These are phyloP conservation scores for Trypethelium eluteriae DNA, from an alignment of 495 filamentous ascomycete genomes.

Conservation along the genomic window DNA sequence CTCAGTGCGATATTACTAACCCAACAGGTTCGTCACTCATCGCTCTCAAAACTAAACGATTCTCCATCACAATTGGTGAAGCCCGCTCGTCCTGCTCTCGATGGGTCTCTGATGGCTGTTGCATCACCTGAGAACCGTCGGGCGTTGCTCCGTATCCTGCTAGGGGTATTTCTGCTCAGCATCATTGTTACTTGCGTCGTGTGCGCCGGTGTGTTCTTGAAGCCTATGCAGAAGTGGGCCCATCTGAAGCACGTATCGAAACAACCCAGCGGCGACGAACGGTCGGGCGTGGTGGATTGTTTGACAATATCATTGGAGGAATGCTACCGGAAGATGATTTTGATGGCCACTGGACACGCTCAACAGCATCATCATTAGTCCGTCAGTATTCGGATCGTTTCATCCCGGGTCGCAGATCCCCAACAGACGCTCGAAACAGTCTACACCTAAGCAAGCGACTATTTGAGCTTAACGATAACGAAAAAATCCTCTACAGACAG, in stretches of 20 bases:
- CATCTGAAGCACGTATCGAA: neutral
- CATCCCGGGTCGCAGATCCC: constrained; percentile 36
- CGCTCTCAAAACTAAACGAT: neutral
- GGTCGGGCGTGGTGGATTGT: neutral
- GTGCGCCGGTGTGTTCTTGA: neutral
- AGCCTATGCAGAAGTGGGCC: neutral
- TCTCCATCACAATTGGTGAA: neutral
- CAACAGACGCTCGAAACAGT: constrained; percentile 42
- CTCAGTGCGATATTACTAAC: neutral
- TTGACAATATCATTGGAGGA: neutral
- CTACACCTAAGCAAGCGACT: constrained; percentile 60
- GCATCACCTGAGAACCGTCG: neutral
- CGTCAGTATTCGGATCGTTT: constrained; percentile 21
- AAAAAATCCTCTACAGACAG: constrained; percentile 54
- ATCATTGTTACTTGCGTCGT: neutral
- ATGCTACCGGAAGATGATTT: neutral
- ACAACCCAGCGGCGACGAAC: neutral
- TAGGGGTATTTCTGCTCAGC: neutral
- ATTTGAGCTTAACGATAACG: constrained; percentile 50
- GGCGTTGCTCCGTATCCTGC: neutral
- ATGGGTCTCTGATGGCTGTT: neutral
- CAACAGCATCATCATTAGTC: neutral
- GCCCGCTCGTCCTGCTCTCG: neutral
- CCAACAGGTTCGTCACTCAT: neutral
- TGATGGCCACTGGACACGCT: neutral